Percentiles rank a stretch among this genome's conserved stretches.
Conservation (phyloP, 257 asterid genomes). For the Buddleja alternifolia region DNA sequence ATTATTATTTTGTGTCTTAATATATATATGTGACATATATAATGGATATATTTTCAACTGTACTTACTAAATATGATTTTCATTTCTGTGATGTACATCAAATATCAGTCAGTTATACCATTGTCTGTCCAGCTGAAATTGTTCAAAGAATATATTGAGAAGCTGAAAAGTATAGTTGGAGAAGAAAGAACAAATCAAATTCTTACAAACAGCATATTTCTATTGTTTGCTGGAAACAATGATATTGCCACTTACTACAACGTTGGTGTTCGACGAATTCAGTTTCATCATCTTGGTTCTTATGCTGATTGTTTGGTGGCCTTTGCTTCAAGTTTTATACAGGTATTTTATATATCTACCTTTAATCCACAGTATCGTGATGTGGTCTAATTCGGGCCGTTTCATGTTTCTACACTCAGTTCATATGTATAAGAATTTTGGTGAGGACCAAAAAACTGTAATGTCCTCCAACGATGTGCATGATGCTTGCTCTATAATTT, state of each 20-base stretch:
- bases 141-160: constrained; percentile 35
- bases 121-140: constrained; percentile 31
- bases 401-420: too few species aligned
- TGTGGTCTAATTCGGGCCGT: too few species aligned
- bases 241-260: constrained; percentile 34
- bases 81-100: background rate
- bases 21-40: too few species aligned
- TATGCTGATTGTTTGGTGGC: constrained; percentile 31
- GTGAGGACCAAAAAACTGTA: too few species aligned
- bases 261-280: constrained; percentile 14
- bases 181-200: constrained; percentile 27
- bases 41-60: too few species aligned
- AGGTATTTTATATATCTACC: constrained; percentile 19
- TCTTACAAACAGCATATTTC: constrained; percentile 29
- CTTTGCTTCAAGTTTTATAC: constrained; percentile 29
- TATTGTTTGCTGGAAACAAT: constrained; percentile 41
- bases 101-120: constrained; percentile 31
- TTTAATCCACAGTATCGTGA: too few species aligned
- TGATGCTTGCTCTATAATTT: too few species aligned
- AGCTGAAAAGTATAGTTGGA: constrained; percentile 36
- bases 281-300: constrained; percentile 23
- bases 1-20: too few species aligned
- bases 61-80: background rate
- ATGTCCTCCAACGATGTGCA: too few species aligned
- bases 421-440: too few species aligned